Evolutionary conservation across 768 basidiomycete species (phyloP), one percentile per base, ranked within the genome.

Genomic region (Trametes cinnabarina): DNA sequence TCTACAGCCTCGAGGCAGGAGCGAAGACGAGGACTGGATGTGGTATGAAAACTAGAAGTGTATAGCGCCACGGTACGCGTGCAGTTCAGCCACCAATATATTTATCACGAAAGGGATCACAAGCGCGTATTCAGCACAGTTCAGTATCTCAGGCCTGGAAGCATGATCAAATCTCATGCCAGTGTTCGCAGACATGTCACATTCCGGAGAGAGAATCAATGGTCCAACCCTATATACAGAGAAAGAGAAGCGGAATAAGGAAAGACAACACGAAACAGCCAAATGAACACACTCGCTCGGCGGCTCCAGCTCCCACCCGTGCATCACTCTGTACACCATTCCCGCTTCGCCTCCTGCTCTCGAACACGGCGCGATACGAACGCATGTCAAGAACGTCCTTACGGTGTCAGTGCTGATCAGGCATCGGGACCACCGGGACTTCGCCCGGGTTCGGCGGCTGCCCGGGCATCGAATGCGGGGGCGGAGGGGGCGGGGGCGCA

Each of bases 391-490:
- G 47, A 23, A 39, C 32, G 19, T 35, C 6, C 30, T 7, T 7
- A 42, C 23, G 8, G n/a, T 8, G 11, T 51, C 57, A 59, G 44
- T 58, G 40, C 47, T 59, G 57, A 20, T 58, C 53, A 11, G 58
- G 63, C 35, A 58, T 44, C 57, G 55, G 55, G 25, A 61, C 57
- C 48, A 57, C 48, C 15, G 49, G 57, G 19, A 61, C 64, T 34
- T 65, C 66, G 28, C 61, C 66, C 10, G 60, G 51, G 42, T 65
- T 62, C 42, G 64, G 63, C 15, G 62, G 65, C 54, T 63, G 65
- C 14, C 62, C 63, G n/a, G 65, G 62, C 40, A 67, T 65, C 19
- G 51, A 54, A 28, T 62, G 65, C 4, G 60, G 63, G 15, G 62
- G 58, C 19, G 68, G 63, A 2, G 68, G 63, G 3, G 50, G 48